Evolutionary conservation across 73 alveolate species (phyloP).

Genomic region (Uronychia setigera): DNA sequence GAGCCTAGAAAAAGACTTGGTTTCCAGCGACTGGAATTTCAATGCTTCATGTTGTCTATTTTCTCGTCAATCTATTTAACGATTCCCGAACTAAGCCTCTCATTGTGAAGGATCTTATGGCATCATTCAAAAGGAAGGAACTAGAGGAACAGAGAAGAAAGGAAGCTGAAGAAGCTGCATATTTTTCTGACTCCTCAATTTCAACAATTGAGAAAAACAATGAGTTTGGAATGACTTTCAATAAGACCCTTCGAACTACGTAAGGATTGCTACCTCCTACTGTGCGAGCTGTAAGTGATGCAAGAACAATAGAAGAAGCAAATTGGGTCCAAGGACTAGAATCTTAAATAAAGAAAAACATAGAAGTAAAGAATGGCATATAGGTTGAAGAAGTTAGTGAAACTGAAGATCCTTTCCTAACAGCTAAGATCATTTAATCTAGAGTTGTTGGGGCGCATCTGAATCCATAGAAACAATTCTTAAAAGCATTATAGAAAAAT

Average conservation of each 20-base stretch:
- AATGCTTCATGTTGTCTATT: not conserved
- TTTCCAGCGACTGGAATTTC: not conserved
- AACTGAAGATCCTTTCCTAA: not conserved
- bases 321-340: not conserved
- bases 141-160: not conserved
- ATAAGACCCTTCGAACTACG: not conserved
- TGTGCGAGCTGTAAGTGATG: not conserved
- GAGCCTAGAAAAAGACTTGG: not conserved
- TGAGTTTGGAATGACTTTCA: not conserved
- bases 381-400: not conserved
- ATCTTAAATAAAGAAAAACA: not conserved
- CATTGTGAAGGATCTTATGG: not conserved
- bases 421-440: not conserved
- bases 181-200: not conserved
- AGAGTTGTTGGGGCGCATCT: not conserved
- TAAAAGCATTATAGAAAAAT: not conserved
- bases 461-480: not conserved
- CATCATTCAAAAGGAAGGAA: not conserved
- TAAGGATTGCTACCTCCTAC: not conserved
- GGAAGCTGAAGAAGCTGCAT: not conserved
- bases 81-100: not conserved
- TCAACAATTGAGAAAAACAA: not conserved
- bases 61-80: not conserved
- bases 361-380: too few species aligned
- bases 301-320: not conserved